These are phyloP conservation scores for Pelargonium australe DNA, from an alignment of 441 rosid species.

Conservation along the genomic window DNA sequence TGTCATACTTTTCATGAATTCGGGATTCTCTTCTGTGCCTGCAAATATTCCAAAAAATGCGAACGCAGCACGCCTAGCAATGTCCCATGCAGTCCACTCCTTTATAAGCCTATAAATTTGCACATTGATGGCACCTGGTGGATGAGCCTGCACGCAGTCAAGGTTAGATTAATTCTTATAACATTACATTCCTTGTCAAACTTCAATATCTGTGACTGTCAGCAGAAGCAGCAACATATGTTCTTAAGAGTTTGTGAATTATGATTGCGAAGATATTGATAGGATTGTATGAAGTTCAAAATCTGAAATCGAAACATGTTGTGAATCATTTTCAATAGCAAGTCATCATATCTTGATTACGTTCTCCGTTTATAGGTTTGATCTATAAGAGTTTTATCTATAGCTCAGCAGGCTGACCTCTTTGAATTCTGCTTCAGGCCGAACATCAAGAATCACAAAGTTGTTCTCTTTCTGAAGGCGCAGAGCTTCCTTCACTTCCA, in stretches of 20 bases:
- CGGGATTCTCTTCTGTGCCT: constrained; percentile 94
- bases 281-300: neutral
- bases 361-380: neutral
- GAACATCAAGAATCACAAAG: constrained; percentile 87
- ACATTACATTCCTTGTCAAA: neutral
- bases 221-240: neutral
- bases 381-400: neutral
- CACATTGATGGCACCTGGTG: constrained; percentile 76
- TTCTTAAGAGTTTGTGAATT: neutral
- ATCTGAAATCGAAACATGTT: neutral
- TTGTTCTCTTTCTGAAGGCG: constrained; percentile 86
- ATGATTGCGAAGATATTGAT: neutral
- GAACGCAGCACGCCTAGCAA: constrained; percentile 76
- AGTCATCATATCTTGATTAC: neutral
- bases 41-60: constrained; percentile 95
- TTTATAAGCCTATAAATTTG: constrained; percentile 85
- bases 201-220: too few species aligned
- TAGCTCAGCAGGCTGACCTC: constrained; percentile 38
- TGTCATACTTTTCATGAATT: constrained; percentile 56
- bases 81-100: constrained; percentile 94
- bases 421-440: constrained; percentile 88
- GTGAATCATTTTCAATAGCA: neutral
- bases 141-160: constrained; percentile 47
- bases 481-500: constrained; percentile 83
- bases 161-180: neutral